A percentile compares a stretch with the other conserved stretches of the same genome.
Conservation (phyloP, 306 rosid species). For the Prunus davidiana region DNA sequence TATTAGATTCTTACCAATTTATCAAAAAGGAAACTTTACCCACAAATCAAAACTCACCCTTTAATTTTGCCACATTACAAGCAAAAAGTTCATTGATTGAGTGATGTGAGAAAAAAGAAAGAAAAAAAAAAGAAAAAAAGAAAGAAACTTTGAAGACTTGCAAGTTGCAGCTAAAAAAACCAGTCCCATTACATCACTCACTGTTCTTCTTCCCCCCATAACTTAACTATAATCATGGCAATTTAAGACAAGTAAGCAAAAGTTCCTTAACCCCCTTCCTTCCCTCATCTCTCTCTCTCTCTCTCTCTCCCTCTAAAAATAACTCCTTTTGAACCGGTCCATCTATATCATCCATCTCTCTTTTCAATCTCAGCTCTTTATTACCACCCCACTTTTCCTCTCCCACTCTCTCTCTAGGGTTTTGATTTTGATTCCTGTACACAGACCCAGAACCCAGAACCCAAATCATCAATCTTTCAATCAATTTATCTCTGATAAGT, state of each 20-base stretch:
- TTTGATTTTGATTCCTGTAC: slow-evolving; percentile 38
- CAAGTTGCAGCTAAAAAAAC: not conserved
- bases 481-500: not conserved
- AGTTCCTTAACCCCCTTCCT: not conserved
- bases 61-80: not conserved
- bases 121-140: not conserved
- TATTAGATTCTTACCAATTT: not conserved
- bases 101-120: not conserved
- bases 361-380: slow-evolving; percentile 31
- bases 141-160: not conserved
- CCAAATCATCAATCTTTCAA: not conserved
- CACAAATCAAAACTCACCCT: slow-evolving; percentile 1
- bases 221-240: not conserved
- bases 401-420: slow-evolving; percentile 54
- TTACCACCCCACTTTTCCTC: slow-evolving; percentile 16
- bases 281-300: too few relatives aligned
- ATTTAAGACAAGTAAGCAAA: not conserved
- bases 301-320: slow-evolving; percentile 31
- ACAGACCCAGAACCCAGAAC: slow-evolving; percentile 13
- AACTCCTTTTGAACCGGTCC: slow-evolving; percentile 87
- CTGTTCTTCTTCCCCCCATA: slow-evolving; percentile 6
- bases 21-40: not conserved
- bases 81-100: not conserved
- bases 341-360: slow-evolving; percentile 19
- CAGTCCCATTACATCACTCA: not conserved